A percentile compares a stretch with the other conserved stretches of the same genome.
Conservation (phyloP, 1,284 basidiomycete species). For the Vanrija pseudolonga region DNA sequence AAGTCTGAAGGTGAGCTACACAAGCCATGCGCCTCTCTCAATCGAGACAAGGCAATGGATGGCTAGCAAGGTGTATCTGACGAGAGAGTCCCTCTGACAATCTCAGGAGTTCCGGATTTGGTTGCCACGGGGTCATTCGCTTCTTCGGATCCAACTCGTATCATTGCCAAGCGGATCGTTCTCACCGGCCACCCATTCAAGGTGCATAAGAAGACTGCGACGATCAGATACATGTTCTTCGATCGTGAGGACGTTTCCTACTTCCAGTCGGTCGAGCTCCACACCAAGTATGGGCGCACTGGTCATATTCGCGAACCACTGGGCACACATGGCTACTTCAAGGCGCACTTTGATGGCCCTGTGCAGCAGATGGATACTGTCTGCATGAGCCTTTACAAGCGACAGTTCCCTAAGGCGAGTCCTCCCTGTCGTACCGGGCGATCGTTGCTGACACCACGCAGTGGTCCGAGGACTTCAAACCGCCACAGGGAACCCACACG, state of each 20-base stretch:
- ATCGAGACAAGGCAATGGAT: background rate
- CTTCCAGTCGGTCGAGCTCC: conserved; percentile 87
- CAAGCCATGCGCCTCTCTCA: background rate
- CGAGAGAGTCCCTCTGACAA: background rate
- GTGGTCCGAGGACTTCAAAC: conserved; percentile 28
- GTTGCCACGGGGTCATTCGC: conserved; percentile 88
- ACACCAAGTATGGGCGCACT: conserved; percentile 88
- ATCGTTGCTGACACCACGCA: background rate
- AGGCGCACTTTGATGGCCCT: conserved; percentile 92
- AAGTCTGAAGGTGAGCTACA: background rate
- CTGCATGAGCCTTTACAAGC: conserved; percentile 86
- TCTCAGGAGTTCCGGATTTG: conserved; percentile 64
- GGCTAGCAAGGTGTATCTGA: no score
- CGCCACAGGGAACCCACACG: conserved; percentile 1
- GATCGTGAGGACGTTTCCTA: conserved; percentile 87
- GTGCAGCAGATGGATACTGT: conserved; percentile 95
- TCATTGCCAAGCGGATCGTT: conserved; percentile 88
- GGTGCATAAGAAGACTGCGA: conserved; percentile 95
- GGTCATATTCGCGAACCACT: conserved; percentile 90
- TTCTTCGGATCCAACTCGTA: conserved; percentile 82
- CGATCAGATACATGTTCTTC: conserved; percentile 99
- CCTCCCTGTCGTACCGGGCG: background rate
- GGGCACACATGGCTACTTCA: conserved; percentile 98
- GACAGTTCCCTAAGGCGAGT: conserved; percentile 68
- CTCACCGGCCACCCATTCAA: conserved; percentile 96